phyloP scores from a whole-genome alignment of 1,284 basidiomycete species.

The Pholiota adiposa region DNA sequence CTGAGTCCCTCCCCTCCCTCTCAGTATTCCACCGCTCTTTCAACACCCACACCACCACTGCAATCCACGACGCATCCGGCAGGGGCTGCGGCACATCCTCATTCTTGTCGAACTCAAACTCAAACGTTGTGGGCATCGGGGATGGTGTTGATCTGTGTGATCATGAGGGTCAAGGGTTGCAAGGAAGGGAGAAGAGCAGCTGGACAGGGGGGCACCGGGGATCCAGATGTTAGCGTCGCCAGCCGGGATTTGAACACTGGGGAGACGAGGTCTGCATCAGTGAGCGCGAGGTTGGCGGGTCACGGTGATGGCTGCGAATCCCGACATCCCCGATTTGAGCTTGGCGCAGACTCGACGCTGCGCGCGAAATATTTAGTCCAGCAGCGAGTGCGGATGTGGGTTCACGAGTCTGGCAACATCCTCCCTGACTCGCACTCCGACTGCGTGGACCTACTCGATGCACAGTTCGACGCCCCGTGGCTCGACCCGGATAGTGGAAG shows the following conservation, averaged over 20 bases:
- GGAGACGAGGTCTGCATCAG: neutral
- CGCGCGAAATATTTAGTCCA: neutral
- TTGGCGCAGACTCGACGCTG: neutral
- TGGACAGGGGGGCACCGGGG: conserved; percentile 51
- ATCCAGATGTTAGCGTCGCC: conserved; percentile 53
- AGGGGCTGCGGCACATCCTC: conserved; percentile 43
- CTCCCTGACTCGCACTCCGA: conserved; percentile 31
- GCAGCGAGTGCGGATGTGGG: neutral
- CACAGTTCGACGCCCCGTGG: conserved; percentile 29
- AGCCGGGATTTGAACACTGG: conserved; percentile 27
- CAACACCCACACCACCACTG: conserved; percentile 75
- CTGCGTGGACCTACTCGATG: conserved; percentile 44
- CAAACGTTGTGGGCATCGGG: conserved; percentile 17
- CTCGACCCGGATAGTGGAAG: conserved; percentile 57
- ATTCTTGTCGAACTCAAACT: neutral
- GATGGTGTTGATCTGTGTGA: conserved; percentile 15
- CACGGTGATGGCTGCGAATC: neutral
- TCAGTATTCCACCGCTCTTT: conserved; percentile 57
- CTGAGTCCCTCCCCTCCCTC: no score
- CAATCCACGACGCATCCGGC: conserved; percentile 74
- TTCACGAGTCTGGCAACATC: conserved; percentile 7
- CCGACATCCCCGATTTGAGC: no score
- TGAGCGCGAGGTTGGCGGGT: neutral
- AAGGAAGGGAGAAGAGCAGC: conserved; percentile 22
- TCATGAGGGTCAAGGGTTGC: conserved; percentile 5